Conservation (phyloP, 441 rosid genomes). For the Mallotus repandus region DNA sequence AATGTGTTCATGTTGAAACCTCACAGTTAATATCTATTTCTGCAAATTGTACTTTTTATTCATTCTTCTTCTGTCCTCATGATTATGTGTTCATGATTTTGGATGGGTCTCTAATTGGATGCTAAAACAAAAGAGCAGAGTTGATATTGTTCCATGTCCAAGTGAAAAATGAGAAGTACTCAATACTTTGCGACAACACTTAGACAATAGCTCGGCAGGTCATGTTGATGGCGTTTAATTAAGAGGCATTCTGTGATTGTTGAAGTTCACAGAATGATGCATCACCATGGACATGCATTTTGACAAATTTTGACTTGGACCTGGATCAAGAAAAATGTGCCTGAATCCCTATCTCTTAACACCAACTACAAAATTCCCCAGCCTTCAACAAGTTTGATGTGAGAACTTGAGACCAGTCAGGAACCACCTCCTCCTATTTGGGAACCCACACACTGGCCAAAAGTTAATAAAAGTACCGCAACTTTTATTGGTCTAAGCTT, state of each 20-base stretch:
- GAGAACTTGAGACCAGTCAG: too few species aligned
- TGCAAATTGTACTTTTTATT: not conserved
- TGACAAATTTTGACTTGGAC: too few species aligned
- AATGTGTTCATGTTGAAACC: not conserved
- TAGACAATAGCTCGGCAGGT: slow-evolving; percentile 5
- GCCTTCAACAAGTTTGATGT: too few species aligned
- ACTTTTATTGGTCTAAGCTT: not conserved
- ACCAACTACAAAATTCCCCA: too few species aligned
- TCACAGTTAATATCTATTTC: not conserved
- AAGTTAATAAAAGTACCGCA: too few species aligned
- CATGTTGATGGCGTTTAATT: slow-evolving; percentile 5
- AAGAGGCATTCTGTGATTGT: not conserved
- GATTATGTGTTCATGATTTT: slow-evolving; percentile 36
- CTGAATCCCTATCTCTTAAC: too few species aligned
- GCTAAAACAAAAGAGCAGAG: slow-evolving; percentile 66
- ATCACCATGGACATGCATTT: too few species aligned
- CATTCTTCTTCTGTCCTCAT: not conserved
- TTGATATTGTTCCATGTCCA: slow-evolving; percentile 50
- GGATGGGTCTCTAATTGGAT: slow-evolving; percentile 75
- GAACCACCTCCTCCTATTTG: too few species aligned
- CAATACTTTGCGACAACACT: slow-evolving; percentile 53
- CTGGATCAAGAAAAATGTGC: too few species aligned
- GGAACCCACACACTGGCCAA: too few species aligned
- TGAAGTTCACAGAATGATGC: not conserved
- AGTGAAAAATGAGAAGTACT: slow-evolving; percentile 49